Conservation (phyloP, 163 green algal species). For the Smithsoniella earleae region DNA sequence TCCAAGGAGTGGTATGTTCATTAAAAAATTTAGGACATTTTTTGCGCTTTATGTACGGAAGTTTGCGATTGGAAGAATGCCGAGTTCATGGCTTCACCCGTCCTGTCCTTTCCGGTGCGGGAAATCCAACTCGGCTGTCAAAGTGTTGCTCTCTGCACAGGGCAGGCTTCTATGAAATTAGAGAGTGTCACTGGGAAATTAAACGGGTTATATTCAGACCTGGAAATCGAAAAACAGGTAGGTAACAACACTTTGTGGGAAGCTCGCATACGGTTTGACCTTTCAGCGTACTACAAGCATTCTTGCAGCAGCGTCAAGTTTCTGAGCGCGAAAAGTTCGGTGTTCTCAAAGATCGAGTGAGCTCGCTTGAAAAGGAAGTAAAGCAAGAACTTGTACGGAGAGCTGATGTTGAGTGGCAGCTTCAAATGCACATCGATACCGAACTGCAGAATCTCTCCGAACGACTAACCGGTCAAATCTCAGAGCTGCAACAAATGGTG, state of each 20-base stretch:
- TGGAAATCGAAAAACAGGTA: slow-evolving; percentile 22
- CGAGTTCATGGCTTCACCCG: too few species aligned
- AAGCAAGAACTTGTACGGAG: background rate
- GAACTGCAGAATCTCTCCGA: background rate
- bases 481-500: slow-evolving; percentile 14
- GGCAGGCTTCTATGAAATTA: background rate
- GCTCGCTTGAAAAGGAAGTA: background rate
- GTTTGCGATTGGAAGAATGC: too few species aligned
- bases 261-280: background rate
- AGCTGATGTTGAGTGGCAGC: background rate
- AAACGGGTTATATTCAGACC: background rate
- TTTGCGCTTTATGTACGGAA: too few species aligned
- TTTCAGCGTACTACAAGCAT: background rate
- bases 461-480: background rate
- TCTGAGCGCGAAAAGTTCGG: background rate
- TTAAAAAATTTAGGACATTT: background rate
- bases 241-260: too few species aligned
- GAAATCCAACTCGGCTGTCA: too few species aligned
- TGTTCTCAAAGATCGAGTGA: slow-evolving; percentile 1
- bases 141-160: background rate
- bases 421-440: slow-evolving; percentile 4
- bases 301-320: slow-evolving; percentile 2
- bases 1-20: background rate
- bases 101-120: too few species aligned
- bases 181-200: background rate